phyloP scores from a whole-genome alignment of 768 basidiomycete species.

The Hemileccinum rubropunctum region DNA sequence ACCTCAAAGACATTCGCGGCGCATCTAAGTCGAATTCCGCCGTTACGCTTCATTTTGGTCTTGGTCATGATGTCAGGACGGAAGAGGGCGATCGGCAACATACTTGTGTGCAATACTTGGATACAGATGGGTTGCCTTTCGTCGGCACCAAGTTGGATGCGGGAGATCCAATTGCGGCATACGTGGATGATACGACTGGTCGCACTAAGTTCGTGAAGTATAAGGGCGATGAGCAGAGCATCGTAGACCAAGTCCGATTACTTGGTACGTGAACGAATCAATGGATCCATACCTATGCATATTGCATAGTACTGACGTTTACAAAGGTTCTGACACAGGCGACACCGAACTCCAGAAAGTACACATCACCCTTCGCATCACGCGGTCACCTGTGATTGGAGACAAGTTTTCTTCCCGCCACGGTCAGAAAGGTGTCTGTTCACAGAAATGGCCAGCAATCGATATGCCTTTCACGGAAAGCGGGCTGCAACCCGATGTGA shows the following conservation, averaged over 20 bases:
- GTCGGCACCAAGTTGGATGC: slow-evolving; percentile 66
- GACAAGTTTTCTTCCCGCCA: slow-evolving; percentile 99
- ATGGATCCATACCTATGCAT: not conserved
- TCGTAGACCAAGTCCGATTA: slow-evolving; percentile 88
- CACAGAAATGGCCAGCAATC: slow-evolving; percentile 96
- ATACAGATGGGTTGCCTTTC: slow-evolving; percentile 81
- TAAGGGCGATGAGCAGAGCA: slow-evolving; percentile 91
- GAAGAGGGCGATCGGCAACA: slow-evolving; percentile 48
- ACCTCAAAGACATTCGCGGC: slow-evolving; percentile 78
- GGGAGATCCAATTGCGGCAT: slow-evolving; percentile 83
- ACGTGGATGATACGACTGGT: slow-evolving; percentile 81
- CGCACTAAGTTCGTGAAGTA: slow-evolving; percentile 88
- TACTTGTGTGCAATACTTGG: slow-evolving; percentile 53
- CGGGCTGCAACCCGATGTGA: slow-evolving; percentile 98
- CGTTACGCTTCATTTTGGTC: slow-evolving; percentile 86
- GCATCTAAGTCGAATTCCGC: slow-evolving; percentile 52
- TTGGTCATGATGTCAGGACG: slow-evolving; percentile 70
- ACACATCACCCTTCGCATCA: slow-evolving; percentile 89
- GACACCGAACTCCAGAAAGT: slow-evolving; percentile 90
- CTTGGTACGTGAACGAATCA: slow-evolving; percentile 53
- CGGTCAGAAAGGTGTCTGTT: slow-evolving; percentile 99
- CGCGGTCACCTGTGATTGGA: slow-evolving; percentile 94
- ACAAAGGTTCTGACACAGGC: slow-evolving; percentile 78
- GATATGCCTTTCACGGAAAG: slow-evolving; percentile 99
- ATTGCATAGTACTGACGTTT: not conserved